These are phyloP conservation scores for Calonectria pauciramosa DNA, from an alignment of 2,329 filamentous ascomycete species.

Conservation along the genomic window DNA sequence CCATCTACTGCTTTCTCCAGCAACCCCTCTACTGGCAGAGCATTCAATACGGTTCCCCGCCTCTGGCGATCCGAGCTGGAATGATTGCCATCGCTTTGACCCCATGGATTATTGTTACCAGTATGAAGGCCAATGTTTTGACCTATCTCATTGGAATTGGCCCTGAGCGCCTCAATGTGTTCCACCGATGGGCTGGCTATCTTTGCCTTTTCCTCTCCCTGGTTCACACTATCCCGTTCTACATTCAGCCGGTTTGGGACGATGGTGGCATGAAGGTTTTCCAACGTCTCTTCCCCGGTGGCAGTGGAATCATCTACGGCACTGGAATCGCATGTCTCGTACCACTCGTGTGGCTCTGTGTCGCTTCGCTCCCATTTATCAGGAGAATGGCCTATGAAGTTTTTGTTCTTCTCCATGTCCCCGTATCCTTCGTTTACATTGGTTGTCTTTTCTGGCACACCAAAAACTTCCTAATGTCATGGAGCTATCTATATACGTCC, in stretches of 20 bases:
- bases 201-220: slow-evolving; percentile 86
- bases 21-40: slow-evolving; percentile 92
- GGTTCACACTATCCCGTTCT: slow-evolving; percentile 90
- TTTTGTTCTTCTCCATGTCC: slow-evolving; percentile 86
- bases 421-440: slow-evolving; percentile 84
- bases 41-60: slow-evolving; percentile 89
- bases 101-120: slow-evolving; percentile 91
- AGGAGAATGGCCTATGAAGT: slow-evolving; percentile 86
- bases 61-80: slow-evolving; percentile 86
- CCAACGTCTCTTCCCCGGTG: slow-evolving; percentile 75
- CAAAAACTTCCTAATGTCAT: slow-evolving; percentile 90
- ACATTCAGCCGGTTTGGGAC: slow-evolving; percentile 89
- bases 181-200: slow-evolving; percentile 94
- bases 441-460: slow-evolving; percentile 96
- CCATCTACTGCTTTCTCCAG: slow-evolving; percentile 87
- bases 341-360: slow-evolving; percentile 84
- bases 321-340: slow-evolving; percentile 87
- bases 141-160: slow-evolving; percentile 89
- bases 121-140: slow-evolving; percentile 91
- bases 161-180: slow-evolving; percentile 90
- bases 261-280: slow-evolving; percentile 81
- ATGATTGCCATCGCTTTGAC: slow-evolving; percentile 95
- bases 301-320: slow-evolving; percentile 82
- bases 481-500: slow-evolving; percentile 89
- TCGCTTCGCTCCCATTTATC: slow-evolving; percentile 86